Base-by-base conservation (phyloP, 768 basidiomycete genomes). In the Russula earlei region DNA sequence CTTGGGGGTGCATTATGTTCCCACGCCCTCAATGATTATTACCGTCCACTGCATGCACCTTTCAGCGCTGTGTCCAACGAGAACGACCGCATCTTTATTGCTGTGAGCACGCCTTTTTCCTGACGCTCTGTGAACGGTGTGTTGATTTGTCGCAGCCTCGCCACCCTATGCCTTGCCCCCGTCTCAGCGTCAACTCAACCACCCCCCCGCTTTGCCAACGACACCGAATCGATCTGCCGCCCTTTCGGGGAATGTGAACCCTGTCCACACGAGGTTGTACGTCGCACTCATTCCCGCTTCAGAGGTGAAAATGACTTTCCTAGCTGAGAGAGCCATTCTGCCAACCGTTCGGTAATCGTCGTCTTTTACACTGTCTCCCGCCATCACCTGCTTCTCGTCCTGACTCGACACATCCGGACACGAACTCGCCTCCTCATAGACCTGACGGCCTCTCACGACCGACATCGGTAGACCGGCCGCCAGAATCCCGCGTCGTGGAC, bases 301-400 rank as follows among this genome's bases (percentile, higher is more conserved):
- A 3, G 44, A 45, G 25, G 37, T 36, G 60, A 31, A 17, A 31
- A 25, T 54, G 38, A 24, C 49, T 46, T 31, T 55, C 52, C 34
- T 60, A 94, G 91, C 73, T 89, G 33, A 74, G 83, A 64, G 82
- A 93, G 72, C 92, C 93, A 2, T 95, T 87, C 69, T 97, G 93
- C 71, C 83, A 89, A 66, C 93, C 94, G n/a, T 95, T 92, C 66
- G 94, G 94, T 49, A 94, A 94, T 70, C 82, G 94, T 22, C 83
- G 89, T 19, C 77, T 92, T 38, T 77, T 94, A 74, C 93, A 93
- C 67, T 97, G 93, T 58, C 80, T 33, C 78, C 77, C 49, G 43
- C 62, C 40, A 56, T 62, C 51, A 2, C 33, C 41, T 12, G 33
- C 46, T 27, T 29, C 46, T 12, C 44, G 1, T 25, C 58, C 33